Evolutionary conservation across 202 grass and related monocot genomes (phyloP).

Genomic region (Panicum hallii): DNA sequence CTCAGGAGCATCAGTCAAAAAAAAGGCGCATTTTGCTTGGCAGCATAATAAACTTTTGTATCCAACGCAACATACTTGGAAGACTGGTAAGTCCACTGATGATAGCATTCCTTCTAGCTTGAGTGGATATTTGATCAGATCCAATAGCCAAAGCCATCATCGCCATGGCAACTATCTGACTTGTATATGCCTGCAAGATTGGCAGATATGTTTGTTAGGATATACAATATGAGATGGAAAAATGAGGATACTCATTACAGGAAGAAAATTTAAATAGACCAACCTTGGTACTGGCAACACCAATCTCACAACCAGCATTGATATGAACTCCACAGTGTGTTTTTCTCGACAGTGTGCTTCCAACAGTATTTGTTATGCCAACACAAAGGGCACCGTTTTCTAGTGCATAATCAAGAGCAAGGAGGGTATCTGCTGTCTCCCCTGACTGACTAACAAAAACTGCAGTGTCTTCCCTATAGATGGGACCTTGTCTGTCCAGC

Average conservation of each 20-base stretch:
- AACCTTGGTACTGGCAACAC: conserved; percentile 95
- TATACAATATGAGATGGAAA: background rate
- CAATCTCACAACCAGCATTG: conserved; percentile 95
- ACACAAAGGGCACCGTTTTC: conserved; percentile 83
- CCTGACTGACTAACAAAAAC: conserved; percentile 98
- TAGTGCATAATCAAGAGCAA: conserved; percentile 90
- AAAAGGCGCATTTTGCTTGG: conserved; percentile 10
- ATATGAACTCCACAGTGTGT: conserved; percentile 95
- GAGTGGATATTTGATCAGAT: conserved; percentile 87
- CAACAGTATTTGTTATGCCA: conserved; percentile 91
- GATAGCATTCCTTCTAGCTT: conserved; percentile 70
- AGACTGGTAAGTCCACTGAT: conserved; percentile 68
- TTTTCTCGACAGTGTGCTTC: conserved; percentile 84
- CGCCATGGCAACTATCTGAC: conserved; percentile 92
- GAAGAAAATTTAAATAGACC: conserved; percentile 16
- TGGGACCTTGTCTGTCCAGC: conserved; percentile 81
- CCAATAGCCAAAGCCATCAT: conserved; percentile 97
- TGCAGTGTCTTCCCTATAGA: conserved; percentile 86
- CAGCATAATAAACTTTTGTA: background rate
- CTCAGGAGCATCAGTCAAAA: background rate
- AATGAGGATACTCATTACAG: background rate
- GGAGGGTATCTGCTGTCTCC: conserved; percentile 95
- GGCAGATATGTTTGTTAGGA: conserved; percentile 18
- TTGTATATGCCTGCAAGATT: conserved; percentile 82
- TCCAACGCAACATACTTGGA: conserved; percentile 58